These are phyloP conservation scores for Mallotus nudiflorus DNA, from an alignment of 345 rosid genomes.

Conservation along the genomic window DNA sequence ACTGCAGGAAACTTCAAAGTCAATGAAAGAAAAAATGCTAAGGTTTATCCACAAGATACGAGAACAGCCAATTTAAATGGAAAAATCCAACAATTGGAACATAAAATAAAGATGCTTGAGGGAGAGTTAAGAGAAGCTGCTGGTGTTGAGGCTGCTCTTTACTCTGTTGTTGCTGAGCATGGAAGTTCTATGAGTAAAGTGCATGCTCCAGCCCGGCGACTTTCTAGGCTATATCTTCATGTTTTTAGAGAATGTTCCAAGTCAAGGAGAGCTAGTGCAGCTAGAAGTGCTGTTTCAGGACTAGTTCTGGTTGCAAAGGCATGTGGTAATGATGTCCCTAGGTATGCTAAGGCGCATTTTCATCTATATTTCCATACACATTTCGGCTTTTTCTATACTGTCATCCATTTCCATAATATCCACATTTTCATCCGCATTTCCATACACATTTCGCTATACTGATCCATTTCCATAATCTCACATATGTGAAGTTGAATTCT, in stretches of 20 bases:
- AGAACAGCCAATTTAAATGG: conserved; percentile 45
- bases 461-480: not conserved
- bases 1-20: conserved; percentile 34
- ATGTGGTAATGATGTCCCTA: conserved; percentile 94
- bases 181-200: conserved; percentile 88
- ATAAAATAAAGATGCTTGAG: conserved; percentile 69
- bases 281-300: conserved; percentile 81
- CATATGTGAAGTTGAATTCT: not conserved
- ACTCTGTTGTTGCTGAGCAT: conserved; percentile 85
- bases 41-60: conserved; percentile 47
- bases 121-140: conserved; percentile 92
- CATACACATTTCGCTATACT: not conserved
- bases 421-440: conserved; percentile 9
- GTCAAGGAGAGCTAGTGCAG: conserved; percentile 70
- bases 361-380: not conserved
- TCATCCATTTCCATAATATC: not conserved
- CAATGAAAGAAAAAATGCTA: conserved; percentile 49
- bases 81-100: conserved; percentile 70
- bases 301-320: conserved; percentile 82
- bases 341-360: conserved; percentile 41
- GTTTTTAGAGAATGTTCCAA: conserved; percentile 50
- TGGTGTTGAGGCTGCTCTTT: conserved; percentile 83
- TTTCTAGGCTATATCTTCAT: conserved; percentile 80
- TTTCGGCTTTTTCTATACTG: not conserved
- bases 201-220: conserved; percentile 95